Percentiles rank a stretch among this genome's conserved stretches.
Conservation (phyloP, 1,284 basidiomycete genomes). For the Trichosporon inkin region DNA sequence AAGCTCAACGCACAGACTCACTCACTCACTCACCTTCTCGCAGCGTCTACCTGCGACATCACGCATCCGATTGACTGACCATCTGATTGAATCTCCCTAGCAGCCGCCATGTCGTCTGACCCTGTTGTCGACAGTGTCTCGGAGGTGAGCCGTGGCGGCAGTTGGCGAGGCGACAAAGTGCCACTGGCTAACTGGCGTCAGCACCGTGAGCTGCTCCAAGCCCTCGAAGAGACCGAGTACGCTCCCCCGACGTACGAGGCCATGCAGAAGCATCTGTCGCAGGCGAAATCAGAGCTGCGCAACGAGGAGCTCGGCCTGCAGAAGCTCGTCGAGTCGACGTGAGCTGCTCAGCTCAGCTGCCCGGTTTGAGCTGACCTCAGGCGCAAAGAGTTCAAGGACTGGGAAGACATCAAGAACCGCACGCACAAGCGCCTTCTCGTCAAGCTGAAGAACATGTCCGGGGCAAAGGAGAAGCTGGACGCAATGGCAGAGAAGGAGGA, state of each 20-base stretch:
- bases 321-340: conserved; percentile 3
- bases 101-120: conserved; percentile 1
- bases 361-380: conserved; percentile 11
- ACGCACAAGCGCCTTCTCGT: conserved; percentile 24
- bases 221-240: conserved; percentile 21
- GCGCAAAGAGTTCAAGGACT: conserved; percentile 24
- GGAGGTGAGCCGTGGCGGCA: neutral
- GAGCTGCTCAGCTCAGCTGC: neutral
- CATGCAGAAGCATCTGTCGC: conserved; percentile 13
- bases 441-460: conserved; percentile 19
- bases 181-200: conserved; percentile 4
- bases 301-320: conserved; percentile 13
- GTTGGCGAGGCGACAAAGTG: neutral
- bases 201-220: conserved; percentile 20
- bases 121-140: conserved; percentile 1
- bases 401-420: conserved; percentile 22
- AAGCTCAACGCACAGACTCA: too few species aligned
- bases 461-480: conserved; percentile 11
- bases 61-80: too few species aligned
- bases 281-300: conserved; percentile 7
- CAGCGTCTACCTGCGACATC: too few species aligned
- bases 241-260: conserved; percentile 21
- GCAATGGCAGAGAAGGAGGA: conserved; percentile 27
- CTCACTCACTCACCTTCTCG: too few species aligned
- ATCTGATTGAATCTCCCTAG: too few species aligned